Evolutionary conservation across 768 basidiomycete species (phyloP), one percentile per base, ranked within the genome.

Genomic region (Boletus pseudopeckii): DNA sequence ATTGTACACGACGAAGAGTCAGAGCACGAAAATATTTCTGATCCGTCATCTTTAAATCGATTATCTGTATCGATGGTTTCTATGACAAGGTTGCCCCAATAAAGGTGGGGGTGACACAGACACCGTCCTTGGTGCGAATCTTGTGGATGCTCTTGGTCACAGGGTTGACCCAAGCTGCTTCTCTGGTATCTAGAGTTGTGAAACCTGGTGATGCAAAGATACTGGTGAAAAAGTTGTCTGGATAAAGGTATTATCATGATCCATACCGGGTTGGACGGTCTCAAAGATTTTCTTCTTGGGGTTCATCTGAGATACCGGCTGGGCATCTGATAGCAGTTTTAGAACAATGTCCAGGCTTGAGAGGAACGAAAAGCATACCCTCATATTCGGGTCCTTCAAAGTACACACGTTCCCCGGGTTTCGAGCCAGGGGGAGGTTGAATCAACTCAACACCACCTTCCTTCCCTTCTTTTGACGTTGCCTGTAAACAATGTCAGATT

Each of bases 211-310:
- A 48, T 18, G 48, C 9, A 20, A 24, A 59, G 33, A 26, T 45
- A 47, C 11, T 33, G 13, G 11, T 53, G 26, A 50, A 34, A 53
- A n/a, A 45, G n/a, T 2, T 15, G 28, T 45, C 26, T 5, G 8
- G 44, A 48, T 42, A 45, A 59, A 43, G 34, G 50, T 51, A 49
- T 33, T 30, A 33, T 0, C 15, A 30, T 15, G 6, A 10, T 43
- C 44, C 72, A 22, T 61, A 86, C 92, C 88, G 47, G 94, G 93
- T 67, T 97, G 97, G 46, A 99, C 83, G 0, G 94, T 88, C 74
- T 99, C 97, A 64, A 98, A 99, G 32, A 98, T 90, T 75, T 98
- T 99, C 78, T 97, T 98, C 76, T 98, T 99, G 13, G 97, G 97
- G 72, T 98, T 98, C 53, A 99, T 77, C 64, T 95, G 92, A 7